phyloP scores from a whole-genome alignment of 768 basidiomycete genomes.

The Russula foetens region DNA sequence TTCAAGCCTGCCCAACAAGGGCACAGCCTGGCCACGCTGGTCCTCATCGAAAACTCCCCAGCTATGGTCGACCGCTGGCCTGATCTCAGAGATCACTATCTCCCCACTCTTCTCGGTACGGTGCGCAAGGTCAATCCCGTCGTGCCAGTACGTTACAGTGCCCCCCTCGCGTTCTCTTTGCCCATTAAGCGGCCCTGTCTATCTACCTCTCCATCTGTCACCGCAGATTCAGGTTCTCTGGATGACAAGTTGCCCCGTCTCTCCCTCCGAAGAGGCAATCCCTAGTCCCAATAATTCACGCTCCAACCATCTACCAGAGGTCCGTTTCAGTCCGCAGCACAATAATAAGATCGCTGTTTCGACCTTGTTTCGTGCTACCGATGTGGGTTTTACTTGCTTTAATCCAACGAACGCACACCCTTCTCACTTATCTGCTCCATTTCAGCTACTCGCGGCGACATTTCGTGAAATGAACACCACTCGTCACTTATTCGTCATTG shows the following conservation, averaged over 20 bases:
- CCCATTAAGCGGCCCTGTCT: background rate
- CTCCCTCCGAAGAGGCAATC: constrained; percentile 13
- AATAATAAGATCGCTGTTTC: constrained; percentile 18
- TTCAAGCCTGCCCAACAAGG: constrained; percentile 17
- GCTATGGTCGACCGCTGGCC: constrained; percentile 20
- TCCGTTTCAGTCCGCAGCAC: constrained; percentile 14
- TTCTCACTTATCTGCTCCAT: background rate
- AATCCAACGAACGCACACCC: background rate
- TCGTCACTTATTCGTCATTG: constrained; percentile 20
- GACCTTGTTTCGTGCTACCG: constrained; percentile 13
- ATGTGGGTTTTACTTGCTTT: constrained; percentile 10
- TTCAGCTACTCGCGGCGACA: constrained; percentile 10
- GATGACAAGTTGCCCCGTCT: constrained; percentile 13
- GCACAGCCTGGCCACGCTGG: constrained; percentile 16
- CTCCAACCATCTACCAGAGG: constrained; percentile 16
- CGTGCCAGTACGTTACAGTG: constrained; percentile 15
- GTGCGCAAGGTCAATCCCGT: constrained; percentile 19
- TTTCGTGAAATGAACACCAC: constrained; percentile 13
- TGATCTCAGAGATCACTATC: constrained; percentile 21
- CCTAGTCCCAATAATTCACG: constrained; percentile 10
- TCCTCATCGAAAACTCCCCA: constrained; percentile 21
- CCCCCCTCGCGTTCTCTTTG: background rate
- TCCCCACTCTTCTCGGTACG: constrained; percentile 20
- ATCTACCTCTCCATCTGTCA: background rate
- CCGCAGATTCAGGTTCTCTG: constrained; percentile 19